phyloP scores from a whole-genome alignment of 345 rosid genomes.

The Eucalyptus camaldulensis region DNA sequence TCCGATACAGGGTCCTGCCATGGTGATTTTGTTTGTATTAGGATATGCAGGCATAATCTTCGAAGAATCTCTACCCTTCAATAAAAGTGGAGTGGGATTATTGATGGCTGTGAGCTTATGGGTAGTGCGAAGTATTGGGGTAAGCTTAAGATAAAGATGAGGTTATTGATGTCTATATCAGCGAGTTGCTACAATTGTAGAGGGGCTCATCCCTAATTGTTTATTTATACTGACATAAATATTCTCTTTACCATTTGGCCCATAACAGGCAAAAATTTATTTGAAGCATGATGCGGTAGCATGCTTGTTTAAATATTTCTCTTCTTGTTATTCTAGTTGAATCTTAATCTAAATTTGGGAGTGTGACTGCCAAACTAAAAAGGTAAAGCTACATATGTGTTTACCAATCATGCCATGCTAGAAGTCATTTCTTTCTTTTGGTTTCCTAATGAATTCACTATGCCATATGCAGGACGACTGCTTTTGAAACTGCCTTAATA shows the following conservation, averaged over 20 bases:
- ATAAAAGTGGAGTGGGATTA: conserved; percentile 91
- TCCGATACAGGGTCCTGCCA: too few species aligned
- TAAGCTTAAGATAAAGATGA: conserved; percentile 15
- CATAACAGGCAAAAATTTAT: not conserved
- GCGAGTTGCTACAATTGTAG: not conserved
- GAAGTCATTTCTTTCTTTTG: too few species aligned
- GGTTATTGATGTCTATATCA: not conserved
- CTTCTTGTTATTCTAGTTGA: too few species aligned
- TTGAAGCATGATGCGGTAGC: not conserved
- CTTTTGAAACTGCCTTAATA: too few species aligned
- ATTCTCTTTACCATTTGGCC: not conserved
- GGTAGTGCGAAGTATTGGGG: conserved; percentile 84
- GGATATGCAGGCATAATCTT: too few species aligned
- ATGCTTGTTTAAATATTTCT: not conserved
- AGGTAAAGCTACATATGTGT: too few species aligned
- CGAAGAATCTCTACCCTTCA: conserved; percentile 88
- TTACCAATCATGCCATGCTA: too few species aligned
- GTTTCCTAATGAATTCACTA: too few species aligned
- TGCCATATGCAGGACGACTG: too few species aligned
- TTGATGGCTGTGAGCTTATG: conserved; percentile 97
- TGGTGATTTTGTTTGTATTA: too few species aligned
- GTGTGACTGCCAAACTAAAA: too few species aligned
- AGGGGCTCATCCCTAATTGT: not conserved
- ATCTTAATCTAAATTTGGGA: too few species aligned
- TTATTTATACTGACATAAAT: not conserved